Percentiles rank a stretch among this genome's conserved stretches.
Conservation (phyloP, 2,329 filamentous ascomycete species). For the Davidsoniella virescens region DNA sequence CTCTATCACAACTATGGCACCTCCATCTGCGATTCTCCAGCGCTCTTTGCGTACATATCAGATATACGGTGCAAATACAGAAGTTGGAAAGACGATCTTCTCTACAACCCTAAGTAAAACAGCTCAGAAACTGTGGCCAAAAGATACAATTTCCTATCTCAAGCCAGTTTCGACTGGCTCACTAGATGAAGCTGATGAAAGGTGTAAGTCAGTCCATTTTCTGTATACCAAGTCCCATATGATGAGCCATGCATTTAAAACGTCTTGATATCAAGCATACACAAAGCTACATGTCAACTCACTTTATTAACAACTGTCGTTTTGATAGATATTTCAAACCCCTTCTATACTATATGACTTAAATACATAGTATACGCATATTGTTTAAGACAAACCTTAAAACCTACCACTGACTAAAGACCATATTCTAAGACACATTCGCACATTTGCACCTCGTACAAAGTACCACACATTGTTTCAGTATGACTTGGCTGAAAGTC, state of each 20-base stretch:
- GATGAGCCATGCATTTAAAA: not conserved
- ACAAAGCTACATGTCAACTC: not conserved
- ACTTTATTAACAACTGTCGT: not conserved
- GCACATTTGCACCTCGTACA: conserved; percentile 37
- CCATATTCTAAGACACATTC: conserved; percentile 39
- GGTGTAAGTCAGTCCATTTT: conserved; percentile 27
- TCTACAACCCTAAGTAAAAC: conserved; percentile 56
- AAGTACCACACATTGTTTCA: conserved; percentile 45
- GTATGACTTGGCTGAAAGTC: conserved; percentile 59
- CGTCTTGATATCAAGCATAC: not conserved
- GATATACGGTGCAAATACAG: conserved; percentile 70
- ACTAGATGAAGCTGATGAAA: conserved; percentile 50
- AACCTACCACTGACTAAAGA: not conserved
- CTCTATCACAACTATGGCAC: conserved; percentile 21
- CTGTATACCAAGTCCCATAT: not conserved
- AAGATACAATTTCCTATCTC: conserved; percentile 44
- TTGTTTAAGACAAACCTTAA: not conserved
- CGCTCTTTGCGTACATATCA: conserved; percentile 54
- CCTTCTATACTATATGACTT: too few relatives aligned
- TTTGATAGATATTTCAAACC: too few relatives aligned
- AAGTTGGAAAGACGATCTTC: conserved; percentile 72
- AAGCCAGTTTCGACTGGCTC: conserved; percentile 74
- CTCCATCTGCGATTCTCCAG: conserved; percentile 47
- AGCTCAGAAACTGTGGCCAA: conserved; percentile 29
- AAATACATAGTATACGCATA: too few relatives aligned